phyloP scores from a whole-genome alignment of 306 rosid genomes.

The Corylus americana region DNA sequence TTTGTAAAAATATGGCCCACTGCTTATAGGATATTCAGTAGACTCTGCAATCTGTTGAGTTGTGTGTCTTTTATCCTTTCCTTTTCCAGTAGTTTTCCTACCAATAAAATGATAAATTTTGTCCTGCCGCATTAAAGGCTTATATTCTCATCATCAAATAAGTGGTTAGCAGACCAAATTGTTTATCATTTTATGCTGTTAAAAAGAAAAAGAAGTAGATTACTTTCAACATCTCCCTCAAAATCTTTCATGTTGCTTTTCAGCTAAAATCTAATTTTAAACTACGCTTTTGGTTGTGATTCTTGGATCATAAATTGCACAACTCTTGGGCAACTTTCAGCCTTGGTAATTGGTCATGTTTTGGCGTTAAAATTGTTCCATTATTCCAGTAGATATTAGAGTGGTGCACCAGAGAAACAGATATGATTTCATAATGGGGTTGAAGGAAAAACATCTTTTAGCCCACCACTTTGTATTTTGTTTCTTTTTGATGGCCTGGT shows the following conservation, averaged over 20 bases:
- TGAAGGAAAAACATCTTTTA: no score
- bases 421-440: no score
- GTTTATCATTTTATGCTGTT: not conserved
- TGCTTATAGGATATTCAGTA: not conserved
- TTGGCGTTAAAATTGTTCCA: not conserved
- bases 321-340: not conserved
- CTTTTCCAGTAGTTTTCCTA: not conserved
- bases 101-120: not conserved
- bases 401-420: no score
- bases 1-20: not conserved
- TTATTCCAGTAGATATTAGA: not conserved
- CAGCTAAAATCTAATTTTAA: not conserved
- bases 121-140: not conserved
- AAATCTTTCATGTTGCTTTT: not conserved
- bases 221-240: not conserved
- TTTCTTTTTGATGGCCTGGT: no score
- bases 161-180: not conserved
- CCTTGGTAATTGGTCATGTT: not conserved
- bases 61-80: not conserved
- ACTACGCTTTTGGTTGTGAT: not conserved
- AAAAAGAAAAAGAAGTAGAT: not conserved
- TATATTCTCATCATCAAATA: not conserved
- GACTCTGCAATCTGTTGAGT: not conserved
- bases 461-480: no score
- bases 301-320: not conserved